Evolutionary conservation across 768 basidiomycete species (phyloP).

Genomic region (Podaxis sp.): DNA sequence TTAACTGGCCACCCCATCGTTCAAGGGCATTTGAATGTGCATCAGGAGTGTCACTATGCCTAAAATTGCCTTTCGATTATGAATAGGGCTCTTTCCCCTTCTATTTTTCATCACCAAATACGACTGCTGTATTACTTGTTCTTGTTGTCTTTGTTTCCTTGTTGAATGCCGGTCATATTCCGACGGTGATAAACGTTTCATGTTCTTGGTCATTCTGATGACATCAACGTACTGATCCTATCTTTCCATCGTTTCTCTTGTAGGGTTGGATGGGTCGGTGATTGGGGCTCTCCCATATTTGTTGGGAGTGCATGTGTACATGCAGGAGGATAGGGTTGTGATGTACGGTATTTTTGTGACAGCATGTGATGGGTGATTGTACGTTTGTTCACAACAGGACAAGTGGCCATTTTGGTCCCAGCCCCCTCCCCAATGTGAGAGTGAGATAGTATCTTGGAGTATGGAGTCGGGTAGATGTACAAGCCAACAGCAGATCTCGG

Average conservation of each 20-base stretch:
- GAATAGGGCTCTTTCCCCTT: background rate
- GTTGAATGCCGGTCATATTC: background rate
- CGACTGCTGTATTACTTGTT: background rate
- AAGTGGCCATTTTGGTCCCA: background rate
- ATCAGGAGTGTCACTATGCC: background rate
- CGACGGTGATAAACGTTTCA: background rate
- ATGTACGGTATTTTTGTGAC: background rate
- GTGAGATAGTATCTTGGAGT: background rate
- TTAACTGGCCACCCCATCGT: background rate
- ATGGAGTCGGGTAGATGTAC: constrained; percentile 12
- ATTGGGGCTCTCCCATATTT: constrained; percentile 15
- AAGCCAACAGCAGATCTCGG: background rate
- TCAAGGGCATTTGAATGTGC: background rate
- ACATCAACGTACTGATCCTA: constrained; percentile 13
- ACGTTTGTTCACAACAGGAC: background rate
- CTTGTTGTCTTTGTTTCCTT: background rate
- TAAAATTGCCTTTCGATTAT: background rate
- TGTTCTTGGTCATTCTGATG: background rate
- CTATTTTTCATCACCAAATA: constrained; percentile 2
- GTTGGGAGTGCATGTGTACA: background rate
- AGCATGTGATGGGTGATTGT: constrained; percentile 1
- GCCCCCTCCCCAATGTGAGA: background rate
- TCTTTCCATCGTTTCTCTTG: constrained; percentile 11
- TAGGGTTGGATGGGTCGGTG: constrained; percentile 68
- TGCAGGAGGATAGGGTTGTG: background rate